Evolutionary conservation across 2,329 filamentous ascomycete genomes (phyloP).

Genomic region (Talaromyces funiculosus): DNA sequence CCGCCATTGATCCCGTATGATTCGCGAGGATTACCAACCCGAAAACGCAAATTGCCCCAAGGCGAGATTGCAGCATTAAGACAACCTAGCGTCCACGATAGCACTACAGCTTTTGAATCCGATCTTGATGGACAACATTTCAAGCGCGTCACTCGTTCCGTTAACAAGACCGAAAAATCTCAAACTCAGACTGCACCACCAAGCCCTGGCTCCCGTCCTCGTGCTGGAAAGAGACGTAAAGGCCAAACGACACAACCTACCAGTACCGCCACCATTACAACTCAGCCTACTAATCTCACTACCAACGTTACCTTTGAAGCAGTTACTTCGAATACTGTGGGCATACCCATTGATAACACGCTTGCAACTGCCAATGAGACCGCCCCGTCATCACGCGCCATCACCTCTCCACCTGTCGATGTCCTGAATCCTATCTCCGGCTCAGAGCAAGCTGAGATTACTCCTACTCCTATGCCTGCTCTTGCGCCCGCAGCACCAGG

Average conservation of each 20-base stretch:
- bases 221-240: conserved; percentile 9
- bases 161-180: conserved; percentile 20
- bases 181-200: conserved; percentile 19
- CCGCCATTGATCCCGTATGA: conserved; percentile 24
- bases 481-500: conserved; percentile 12
- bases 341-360: not conserved
- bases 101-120: conserved; percentile 22
- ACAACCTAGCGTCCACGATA: conserved; percentile 21
- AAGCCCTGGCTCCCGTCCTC: conserved; percentile 9
- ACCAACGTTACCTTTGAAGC: not conserved
- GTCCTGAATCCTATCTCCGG: not conserved
- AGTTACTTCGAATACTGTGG: not conserved
- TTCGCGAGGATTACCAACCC: conserved; percentile 24
- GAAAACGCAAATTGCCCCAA: conserved; percentile 35
- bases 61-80: conserved; percentile 25
- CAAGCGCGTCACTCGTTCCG: conserved; percentile 31
- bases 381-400: conserved; percentile 4
- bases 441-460: conserved; percentile 5
- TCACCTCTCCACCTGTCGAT: conserved; percentile 6
- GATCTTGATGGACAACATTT: conserved; percentile 24
- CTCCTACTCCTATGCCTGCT: conserved; percentile 8
- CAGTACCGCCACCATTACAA: not conserved
- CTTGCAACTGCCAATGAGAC: not conserved
- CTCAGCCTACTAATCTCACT: not conserved
- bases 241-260: not conserved